Evolutionary conservation across 371 early-diverging fungal species (phyloP).

Genomic region (Mortierella sp.): DNA sequence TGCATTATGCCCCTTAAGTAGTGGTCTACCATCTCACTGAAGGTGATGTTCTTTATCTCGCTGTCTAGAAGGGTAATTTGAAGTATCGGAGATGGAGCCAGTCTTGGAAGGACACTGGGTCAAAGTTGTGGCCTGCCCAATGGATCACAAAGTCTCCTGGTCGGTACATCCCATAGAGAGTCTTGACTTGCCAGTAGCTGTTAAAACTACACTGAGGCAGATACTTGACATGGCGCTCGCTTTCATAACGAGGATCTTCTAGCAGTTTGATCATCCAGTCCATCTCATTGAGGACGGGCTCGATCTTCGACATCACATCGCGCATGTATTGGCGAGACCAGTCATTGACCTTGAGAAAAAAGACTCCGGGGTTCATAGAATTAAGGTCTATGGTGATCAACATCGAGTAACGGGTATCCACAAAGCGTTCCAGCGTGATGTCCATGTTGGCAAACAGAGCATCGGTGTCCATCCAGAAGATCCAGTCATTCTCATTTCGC

Average conservation of each 20-base stretch:
- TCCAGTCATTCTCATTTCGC: conserved; percentile 28
- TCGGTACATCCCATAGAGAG: conserved; percentile 24
- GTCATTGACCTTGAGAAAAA: conserved; percentile 33
- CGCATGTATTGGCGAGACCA: conserved; percentile 33
- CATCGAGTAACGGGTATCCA: conserved; percentile 34
- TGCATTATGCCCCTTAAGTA: no score
- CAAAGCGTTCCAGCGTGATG: conserved; percentile 25
- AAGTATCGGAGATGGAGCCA: conserved; percentile 16
- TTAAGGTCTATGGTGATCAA: conserved; percentile 25
- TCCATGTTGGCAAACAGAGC: conserved; percentile 39
- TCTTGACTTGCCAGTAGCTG: conserved; percentile 34
- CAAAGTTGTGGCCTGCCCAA: conserved; percentile 40
- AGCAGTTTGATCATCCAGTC: conserved; percentile 33
- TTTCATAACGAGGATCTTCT: conserved; percentile 3
- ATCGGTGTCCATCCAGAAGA: conserved; percentile 42
- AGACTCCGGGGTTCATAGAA: conserved; percentile 28
- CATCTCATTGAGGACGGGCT: conserved; percentile 12
- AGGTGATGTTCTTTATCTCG: no score
- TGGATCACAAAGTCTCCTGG: conserved; percentile 43
- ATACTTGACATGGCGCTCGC: conserved; percentile 25
- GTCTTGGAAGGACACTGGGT: conserved; percentile 7
- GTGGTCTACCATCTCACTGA: no score
- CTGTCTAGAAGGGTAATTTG: conserved; percentile 6
- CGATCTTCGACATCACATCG: conserved; percentile 13
- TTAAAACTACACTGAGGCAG: conserved; percentile 48